A percentile compares a stretch with the other conserved stretches of the same genome.
phyloP scores from a whole-genome alignment of 345 rosid species.

The Gossypium ekmanianum region DNA sequence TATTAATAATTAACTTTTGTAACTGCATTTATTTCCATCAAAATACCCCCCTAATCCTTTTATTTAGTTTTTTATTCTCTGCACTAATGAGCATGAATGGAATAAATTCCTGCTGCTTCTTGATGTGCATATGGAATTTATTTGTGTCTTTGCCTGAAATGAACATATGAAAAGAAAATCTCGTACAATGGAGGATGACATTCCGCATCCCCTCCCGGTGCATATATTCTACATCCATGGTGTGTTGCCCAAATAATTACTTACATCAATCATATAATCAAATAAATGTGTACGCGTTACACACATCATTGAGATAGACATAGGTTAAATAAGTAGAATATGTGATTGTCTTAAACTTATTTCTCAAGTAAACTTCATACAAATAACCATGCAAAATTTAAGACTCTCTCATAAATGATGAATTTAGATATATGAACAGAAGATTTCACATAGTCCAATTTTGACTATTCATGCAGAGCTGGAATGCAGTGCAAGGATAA shows the following conservation, averaged over 20 bases:
- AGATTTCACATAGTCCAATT: background rate
- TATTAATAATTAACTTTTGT: background rate
- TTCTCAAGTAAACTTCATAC: background rate
- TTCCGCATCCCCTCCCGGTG: background rate
- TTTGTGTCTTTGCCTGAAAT: conserved; percentile 3
- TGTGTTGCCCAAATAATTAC: background rate
- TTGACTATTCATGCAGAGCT: background rate
- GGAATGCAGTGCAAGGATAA: conserved; percentile 1
- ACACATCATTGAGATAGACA: background rate
- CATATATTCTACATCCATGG: background rate
- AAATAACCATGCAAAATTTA: background rate
- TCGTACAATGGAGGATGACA: background rate
- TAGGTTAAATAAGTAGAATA: background rate
- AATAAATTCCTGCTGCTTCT: conserved; percentile 5
- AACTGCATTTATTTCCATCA: background rate
- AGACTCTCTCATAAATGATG: background rate
- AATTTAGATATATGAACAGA: background rate
- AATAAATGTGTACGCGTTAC: background rate
- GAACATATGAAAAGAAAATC: background rate
- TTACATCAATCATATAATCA: background rate
- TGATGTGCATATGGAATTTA: background rate
- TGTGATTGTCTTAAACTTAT: background rate
- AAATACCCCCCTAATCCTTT: background rate
- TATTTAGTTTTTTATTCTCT: background rate
- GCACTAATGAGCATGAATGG: background rate